Evolutionary conservation across 163 green algal genomes (phyloP), one percentile per base, ranked within the genome.

Genomic region (Scenedesmus sp.): DNA sequence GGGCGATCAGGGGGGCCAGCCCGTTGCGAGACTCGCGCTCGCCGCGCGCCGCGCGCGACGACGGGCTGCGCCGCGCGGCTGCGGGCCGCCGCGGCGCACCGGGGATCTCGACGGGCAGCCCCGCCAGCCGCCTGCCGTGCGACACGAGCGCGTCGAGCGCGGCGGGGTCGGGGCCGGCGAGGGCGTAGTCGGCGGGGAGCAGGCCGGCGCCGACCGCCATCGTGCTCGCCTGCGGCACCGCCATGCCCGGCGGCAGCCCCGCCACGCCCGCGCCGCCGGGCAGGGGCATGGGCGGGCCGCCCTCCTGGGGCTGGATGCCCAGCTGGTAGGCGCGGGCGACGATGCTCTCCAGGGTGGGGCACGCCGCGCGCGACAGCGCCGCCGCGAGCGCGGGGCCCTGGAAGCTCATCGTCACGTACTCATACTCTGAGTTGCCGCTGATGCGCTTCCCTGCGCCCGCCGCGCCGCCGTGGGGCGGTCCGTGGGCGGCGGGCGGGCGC

Each of bases 301-400:
- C 58, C 18, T 47, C 58, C 11, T 34, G 58, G 9, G 58, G 31
- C 14, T 66, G 58, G 18, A 66, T 66, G 33, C 58, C 58, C 58
- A 66, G 44, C 31, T 66, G 58, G 17, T 42, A 18, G 26, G 58
- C 62, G n/a, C 36, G 53, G 65, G 44, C 53, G 18, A 80, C 9
- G 71, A 80, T 80, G 58, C 42, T 71, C 6, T 80, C 58, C 26
- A 71, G 45, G 5, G 71, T 60, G 39, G 71, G 71, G 71, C 71
- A 80, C 3, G 18, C 22, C 20, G 67, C n/a, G n/a, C 34, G 34
- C 6, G 28, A 72, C 11, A 80, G 47, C 18, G 33, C 28, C 45
- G 24, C 4, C 10, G 24, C 44, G 22, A 80, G 47, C 1, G 26
- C 36, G 3, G 44, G 15, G 20, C 29, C 44, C 24, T n/a, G 60